Conservation (phyloP, 2,329 filamentous ascomycete genomes). For the Coleophoma cylindrospora region DNA sequence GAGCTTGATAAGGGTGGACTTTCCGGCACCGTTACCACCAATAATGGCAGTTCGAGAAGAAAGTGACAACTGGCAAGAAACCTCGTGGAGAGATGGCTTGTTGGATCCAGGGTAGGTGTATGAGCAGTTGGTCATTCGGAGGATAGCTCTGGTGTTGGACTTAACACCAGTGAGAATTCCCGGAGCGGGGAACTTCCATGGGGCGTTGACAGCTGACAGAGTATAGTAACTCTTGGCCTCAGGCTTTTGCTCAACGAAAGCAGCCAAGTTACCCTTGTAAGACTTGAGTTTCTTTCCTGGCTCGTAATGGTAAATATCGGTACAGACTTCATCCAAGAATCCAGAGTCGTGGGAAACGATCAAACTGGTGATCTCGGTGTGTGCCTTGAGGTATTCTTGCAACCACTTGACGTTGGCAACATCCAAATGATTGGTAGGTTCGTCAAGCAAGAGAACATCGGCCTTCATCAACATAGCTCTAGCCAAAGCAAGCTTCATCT, state of each 20-base stretch:
- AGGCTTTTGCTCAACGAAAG: slow-evolving; percentile 83
- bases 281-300: slow-evolving; percentile 85
- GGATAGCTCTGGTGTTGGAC: slow-evolving; percentile 87
- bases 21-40: slow-evolving; percentile 94
- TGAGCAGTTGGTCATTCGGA: slow-evolving; percentile 87
- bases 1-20: slow-evolving; percentile 96
- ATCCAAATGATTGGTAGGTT: slow-evolving; percentile 98
- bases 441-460: slow-evolving; percentile 94
- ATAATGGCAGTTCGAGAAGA: slow-evolving; percentile 96
- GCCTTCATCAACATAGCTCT: slow-evolving; percentile 94
- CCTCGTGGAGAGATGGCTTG: slow-evolving; percentile 83
- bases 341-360: slow-evolving; percentile 98
- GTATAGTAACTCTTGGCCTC: slow-evolving; percentile 99
- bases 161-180: slow-evolving; percentile 95
- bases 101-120: slow-evolving; percentile 88
- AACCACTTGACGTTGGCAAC: slow-evolving; percentile 96
- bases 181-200: slow-evolving; percentile 97
- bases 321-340: slow-evolving; percentile 95
- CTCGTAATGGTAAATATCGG: slow-evolving; percentile 99
- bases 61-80: slow-evolving; percentile 80
- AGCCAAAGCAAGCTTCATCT: slow-evolving; percentile 98
- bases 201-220: slow-evolving; percentile 77
- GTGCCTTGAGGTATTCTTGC: slow-evolving; percentile 89
- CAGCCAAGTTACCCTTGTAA: slow-evolving; percentile 77
- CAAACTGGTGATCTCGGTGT: slow-evolving; percentile 93